phyloP scores from a whole-genome alignment of 169 alveolate genomes.

The Besnoitia besnoiti region DNA sequence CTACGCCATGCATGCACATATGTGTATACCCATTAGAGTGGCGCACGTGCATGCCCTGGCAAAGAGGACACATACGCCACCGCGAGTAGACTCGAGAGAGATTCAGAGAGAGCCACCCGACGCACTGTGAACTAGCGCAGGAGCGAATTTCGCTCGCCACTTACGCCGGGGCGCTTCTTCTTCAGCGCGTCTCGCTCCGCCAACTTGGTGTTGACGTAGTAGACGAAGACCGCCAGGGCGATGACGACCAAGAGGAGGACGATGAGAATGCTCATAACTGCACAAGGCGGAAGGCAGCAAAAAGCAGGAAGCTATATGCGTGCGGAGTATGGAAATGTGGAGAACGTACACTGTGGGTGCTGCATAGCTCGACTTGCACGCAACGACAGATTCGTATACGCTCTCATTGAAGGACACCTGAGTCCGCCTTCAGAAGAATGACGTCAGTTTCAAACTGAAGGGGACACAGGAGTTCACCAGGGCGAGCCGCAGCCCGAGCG shows the following conservation, averaged over 20 bases:
- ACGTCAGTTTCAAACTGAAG: too few relatives aligned
- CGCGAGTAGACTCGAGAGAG: not conserved
- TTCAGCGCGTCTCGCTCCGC: conserved; percentile 23
- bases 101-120: not conserved
- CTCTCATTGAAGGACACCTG: too few relatives aligned
- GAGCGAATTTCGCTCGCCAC: not conserved
- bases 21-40: not conserved
- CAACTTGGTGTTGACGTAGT: conserved; percentile 20
- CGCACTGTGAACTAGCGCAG: not conserved
- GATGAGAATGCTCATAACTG: conserved; percentile 3
- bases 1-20: not conserved
- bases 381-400: not conserved
- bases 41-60: not conserved
- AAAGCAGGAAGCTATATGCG: not conserved
- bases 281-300: not conserved
- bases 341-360: too few relatives aligned
- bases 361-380: not conserved
- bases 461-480: too few relatives aligned
- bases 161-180: not conserved
- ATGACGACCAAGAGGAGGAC: not conserved
- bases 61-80: not conserved
- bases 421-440: too few relatives aligned
- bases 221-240: conserved; percentile 29
- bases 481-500: too few relatives aligned
- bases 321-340: too few relatives aligned